Base-by-base conservation (phyloP, 1,284 basidiomycete species). In the Chalciporus piperatoides region DNA sequence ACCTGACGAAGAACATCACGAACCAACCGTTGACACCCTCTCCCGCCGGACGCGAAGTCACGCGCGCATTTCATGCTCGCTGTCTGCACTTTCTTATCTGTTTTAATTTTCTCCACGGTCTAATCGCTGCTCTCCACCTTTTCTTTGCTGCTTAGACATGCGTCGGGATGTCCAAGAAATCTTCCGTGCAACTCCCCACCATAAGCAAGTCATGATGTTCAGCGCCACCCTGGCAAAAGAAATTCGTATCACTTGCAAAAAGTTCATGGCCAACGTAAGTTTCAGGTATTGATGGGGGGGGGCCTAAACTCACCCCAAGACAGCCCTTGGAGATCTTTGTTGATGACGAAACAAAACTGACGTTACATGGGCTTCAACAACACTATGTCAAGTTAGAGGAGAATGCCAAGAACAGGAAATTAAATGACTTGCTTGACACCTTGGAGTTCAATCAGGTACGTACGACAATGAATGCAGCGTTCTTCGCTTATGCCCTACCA, bases 151-250 rank as follows among this genome's bases (percentile, higher is more conserved):
- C 64, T 63, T 71, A 98, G 96, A 99, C 86, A 99, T 99, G 97
- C 96, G 97, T 72, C 92, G 97, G 63, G 97, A 99, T 70, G 96
- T 99, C 55, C 97, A 99, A 82, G 97, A 99, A 76, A 98, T 99
- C 65, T 99, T 99, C 85, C 89, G 95, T 62, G 84, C 93, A 14
- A 99, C 97, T n/a, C 97, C 97, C 51, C 96, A 97, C 73, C 94
- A 97, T 82, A 99, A 99, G 79, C 97, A 99, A 80, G 97, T 99
- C 58, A 99, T 99, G 97, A 99, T 99, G 97, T 99, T 99, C 80
- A 96, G 92, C 62, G 97, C 97, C 41, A 99, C 97, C 1, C 76
- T 99, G 54, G 85, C 93, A 51, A 99, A 99, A 79, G 97, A 99
- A 58, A 96, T 99, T 54, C 83, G 97, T 51, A 82, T 87, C 6